These are phyloP conservation scores for Stenogyne calaminthoides DNA, from an alignment of 305 asterid genomes.

Conservation along the genomic window DNA sequence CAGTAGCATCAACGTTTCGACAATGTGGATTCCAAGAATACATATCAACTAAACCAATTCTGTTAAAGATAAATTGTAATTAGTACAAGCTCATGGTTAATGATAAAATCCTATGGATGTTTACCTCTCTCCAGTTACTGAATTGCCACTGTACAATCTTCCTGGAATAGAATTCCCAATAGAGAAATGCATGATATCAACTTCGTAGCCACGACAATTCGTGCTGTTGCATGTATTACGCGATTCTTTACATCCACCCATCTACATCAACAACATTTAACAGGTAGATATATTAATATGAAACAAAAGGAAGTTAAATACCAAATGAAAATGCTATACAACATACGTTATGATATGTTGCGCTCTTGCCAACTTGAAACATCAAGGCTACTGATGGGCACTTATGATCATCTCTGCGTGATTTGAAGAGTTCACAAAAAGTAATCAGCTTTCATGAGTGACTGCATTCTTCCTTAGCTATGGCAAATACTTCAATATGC, in stretches of 20 bases:
- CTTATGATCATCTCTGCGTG: constrained; percentile 57
- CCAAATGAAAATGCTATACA: not conserved
- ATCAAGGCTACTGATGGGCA: constrained; percentile 81
- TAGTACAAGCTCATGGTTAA: not conserved
- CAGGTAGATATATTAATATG: constrained; percentile 9
- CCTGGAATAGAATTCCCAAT: constrained; percentile 86
- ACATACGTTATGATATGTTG: constrained; percentile 72
- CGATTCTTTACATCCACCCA: constrained; percentile 86
- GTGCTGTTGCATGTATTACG: constrained; percentile 61
- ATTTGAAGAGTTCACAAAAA: constrained; percentile 26
- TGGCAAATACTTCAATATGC: too few relatives aligned
- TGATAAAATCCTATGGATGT: not conserved
- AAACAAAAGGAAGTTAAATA: not conserved
- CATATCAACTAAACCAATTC: constrained; percentile 67
- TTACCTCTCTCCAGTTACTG: constrained; percentile 55
- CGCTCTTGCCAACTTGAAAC: constrained; percentile 82
- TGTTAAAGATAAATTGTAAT: constrained; percentile 34
- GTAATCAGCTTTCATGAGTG: not conserved
- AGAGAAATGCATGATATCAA: constrained; percentile 85
- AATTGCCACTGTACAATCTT: constrained; percentile 67
- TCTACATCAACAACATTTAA: constrained; percentile 45
- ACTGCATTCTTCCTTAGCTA: too few relatives aligned
- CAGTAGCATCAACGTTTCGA: constrained; percentile 51
- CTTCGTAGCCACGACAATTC: constrained; percentile 73
- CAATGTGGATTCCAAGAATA: constrained; percentile 87